These are phyloP conservation scores for Aspergillus quadrilineatus DNA, from an alignment of 2,329 filamentous ascomycete species.

Conservation along the genomic window DNA sequence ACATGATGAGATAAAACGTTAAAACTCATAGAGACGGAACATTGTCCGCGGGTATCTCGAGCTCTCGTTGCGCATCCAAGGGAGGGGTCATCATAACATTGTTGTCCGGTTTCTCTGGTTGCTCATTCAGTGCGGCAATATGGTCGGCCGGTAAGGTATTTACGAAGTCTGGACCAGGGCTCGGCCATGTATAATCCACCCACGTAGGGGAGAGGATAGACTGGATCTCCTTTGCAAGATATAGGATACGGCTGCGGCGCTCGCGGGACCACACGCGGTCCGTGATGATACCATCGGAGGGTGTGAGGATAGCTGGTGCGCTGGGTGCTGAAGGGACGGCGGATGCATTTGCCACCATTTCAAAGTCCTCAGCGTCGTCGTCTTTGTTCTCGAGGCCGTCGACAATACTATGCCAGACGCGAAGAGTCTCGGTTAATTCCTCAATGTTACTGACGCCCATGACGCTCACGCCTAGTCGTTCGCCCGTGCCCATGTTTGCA, in stretches of 20 bases:
- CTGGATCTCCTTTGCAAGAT: constrained; percentile 39
- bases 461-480: constrained; percentile 60
- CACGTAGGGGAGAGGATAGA: constrained; percentile 42
- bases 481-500: constrained; percentile 49
- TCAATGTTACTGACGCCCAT: constrained; percentile 62
- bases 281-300: constrained; percentile 36
- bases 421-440: constrained; percentile 63
- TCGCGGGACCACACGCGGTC: constrained; percentile 41
- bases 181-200: constrained; percentile 48
- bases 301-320: constrained; percentile 31
- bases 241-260: constrained; percentile 35
- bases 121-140: constrained; percentile 18
- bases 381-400: constrained; percentile 47
- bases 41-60: constrained; percentile 18
- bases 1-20: too few relatives aligned
- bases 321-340: constrained; percentile 15
- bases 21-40: constrained; percentile 13
- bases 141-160: constrained; percentile 36
- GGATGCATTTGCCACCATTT: neutral
- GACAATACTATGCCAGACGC: constrained; percentile 54
- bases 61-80: constrained; percentile 29
- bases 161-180: constrained; percentile 43
- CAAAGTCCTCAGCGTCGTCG: constrained; percentile 24
- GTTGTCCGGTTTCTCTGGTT: neutral
- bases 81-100: constrained; percentile 32